Evolutionary conservation across 192 early-diverging fungal genomes (phyloP).

Genomic region (Podila epicladia): DNA sequence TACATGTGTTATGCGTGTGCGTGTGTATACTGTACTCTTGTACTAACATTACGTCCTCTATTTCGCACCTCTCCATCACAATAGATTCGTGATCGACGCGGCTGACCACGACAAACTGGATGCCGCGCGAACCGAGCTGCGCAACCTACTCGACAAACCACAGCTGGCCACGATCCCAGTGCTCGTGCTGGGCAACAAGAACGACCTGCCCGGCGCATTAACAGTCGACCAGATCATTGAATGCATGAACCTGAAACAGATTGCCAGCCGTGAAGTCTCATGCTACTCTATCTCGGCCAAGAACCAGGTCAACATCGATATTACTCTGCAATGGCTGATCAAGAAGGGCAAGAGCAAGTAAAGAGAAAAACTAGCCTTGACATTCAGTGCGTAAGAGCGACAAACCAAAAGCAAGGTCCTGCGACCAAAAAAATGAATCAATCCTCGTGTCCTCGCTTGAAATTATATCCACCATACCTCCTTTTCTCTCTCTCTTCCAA

Average conservation of each 20-base stretch:
- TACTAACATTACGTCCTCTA: neutral
- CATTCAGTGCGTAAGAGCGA: too few relatives aligned
- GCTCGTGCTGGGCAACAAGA: constrained; percentile 99
- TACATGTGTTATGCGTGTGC: too few relatives aligned
- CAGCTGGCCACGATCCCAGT: constrained; percentile 94
- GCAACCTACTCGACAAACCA: constrained; percentile 92
- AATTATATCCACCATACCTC: neutral
- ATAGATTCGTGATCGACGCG: constrained; percentile 94
- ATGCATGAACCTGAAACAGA: constrained; percentile 84
- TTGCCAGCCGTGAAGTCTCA: constrained; percentile 93
- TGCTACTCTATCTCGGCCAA: constrained; percentile 99
- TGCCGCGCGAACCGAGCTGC: constrained; percentile 91
- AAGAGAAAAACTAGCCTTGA: constrained; percentile 3
- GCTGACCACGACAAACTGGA: constrained; percentile 95
- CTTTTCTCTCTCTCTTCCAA: neutral
- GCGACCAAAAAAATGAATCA: too few relatives aligned
- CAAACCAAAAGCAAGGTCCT: too few relatives aligned
- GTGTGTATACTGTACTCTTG: neutral
- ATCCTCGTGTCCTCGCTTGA: too few relatives aligned
- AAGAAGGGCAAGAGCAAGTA: constrained; percentile 77
- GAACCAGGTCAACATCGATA: constrained; percentile 97
- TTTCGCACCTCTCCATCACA: neutral
- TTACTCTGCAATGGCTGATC: constrained; percentile 97
- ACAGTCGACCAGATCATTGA: constrained; percentile 92
- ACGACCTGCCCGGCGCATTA: constrained; percentile 91